Conservation (phyloP, 2,329 filamentous ascomycete species). For the Neoarthrinium moseri region DNA sequence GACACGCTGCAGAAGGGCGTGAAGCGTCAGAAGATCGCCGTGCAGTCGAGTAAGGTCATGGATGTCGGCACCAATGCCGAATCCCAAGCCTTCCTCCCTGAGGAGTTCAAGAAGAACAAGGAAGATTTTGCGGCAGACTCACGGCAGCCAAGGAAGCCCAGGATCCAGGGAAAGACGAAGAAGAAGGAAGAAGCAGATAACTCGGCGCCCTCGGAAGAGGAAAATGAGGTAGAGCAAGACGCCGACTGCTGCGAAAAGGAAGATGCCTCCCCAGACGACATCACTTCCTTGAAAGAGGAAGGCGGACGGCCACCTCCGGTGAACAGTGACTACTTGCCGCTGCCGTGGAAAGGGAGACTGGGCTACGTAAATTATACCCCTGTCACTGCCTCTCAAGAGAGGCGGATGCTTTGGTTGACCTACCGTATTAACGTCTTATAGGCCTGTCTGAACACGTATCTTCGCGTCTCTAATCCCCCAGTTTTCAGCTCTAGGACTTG, state of each 20-base stretch:
- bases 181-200: not conserved
- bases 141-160: not conserved
- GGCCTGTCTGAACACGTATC: constrained; percentile 91
- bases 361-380: constrained; percentile 68
- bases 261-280: too few relatives aligned
- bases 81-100: constrained; percentile 29
- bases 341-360: constrained; percentile 87
- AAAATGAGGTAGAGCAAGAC: not conserved
- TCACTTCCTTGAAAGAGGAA: constrained; percentile 18
- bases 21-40: constrained; percentile 44
- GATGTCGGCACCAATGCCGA: constrained; percentile 19
- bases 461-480: constrained; percentile 76
- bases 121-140: constrained; percentile 9
- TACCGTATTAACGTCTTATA: constrained; percentile 22
- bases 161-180: not conserved
- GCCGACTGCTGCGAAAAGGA: constrained; percentile 16
- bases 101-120: constrained; percentile 6
- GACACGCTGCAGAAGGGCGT: constrained; percentile 39
- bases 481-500: constrained; percentile 92
- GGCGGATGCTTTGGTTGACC: not conserved
- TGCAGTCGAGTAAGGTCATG: constrained; percentile 38
- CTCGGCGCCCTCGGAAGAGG: constrained; percentile 1
- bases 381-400: constrained; percentile 4
- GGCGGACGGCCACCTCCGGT: constrained; percentile 68
- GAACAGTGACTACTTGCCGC: constrained; percentile 77